Base-by-base conservation (phyloP, 495 filamentous ascomycete genomes). In the Xylaria longipes region DNA sequence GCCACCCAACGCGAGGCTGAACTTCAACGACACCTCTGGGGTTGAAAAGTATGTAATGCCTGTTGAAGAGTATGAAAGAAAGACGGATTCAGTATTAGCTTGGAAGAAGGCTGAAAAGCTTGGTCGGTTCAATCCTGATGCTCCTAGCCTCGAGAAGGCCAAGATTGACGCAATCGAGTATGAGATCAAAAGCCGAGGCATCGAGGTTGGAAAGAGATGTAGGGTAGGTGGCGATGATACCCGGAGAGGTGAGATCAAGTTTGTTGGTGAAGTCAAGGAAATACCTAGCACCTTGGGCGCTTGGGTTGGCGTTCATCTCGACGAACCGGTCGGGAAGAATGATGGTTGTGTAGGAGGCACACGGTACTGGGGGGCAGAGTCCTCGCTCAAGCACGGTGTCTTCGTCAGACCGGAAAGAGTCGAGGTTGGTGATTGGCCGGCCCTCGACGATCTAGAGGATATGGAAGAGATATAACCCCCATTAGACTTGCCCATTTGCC, bases 21-120 rank as follows among this genome's bases (percentile, higher is more conserved):
- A 97, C 78, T 93, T 92, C 81, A 90, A 87, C 77, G 94, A 94
- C 77, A 84, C 90, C 31, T 93, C 92, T 33, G 88, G 89, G 1
- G 92, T 97, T 15, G 88, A 92, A 29, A 98, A 98, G 80, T 98
- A 94, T 77, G 88, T 89, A 70, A 89, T 99, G 81, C 93, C 94
- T 25, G 82, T 86, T 37, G 88, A 91, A 25, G 90, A 93, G 68
- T 99, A 99, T 83, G 92, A 93, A 76, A 88, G 89, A 67, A 93
- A 93, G 68, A 83, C 89, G 33, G 92, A 97, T 82, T 94, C 91
- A 31, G 96, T 99, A 20, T 87, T 97, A 50, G 92, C 94, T 12
- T 98, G 93, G 93, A 99, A 99, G 84, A 93, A 92, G 81, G 86
- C 89, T 27, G 90, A 97, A 75, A 93, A 97, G 75, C 87, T 99